A percentile compares a stretch with the other conserved stretches of the same genome.
Conservation (phyloP, 129 eudicot genomes). For the Centaurea solstitialis region DNA sequence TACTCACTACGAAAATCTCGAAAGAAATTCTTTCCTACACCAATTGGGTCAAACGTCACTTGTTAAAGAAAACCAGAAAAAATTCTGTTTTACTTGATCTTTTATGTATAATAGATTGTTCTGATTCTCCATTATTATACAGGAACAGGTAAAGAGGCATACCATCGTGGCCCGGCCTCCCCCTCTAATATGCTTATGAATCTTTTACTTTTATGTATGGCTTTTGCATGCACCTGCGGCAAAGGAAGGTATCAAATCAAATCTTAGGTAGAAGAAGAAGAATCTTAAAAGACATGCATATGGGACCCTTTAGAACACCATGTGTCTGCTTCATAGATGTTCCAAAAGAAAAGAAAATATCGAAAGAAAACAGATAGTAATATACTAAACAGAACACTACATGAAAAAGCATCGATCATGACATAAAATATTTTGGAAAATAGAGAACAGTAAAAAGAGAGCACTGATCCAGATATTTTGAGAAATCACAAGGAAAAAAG, state of each 20-base stretch:
- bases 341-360: slow-evolving; percentile 13
- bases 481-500: neutral
- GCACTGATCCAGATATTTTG: neutral
- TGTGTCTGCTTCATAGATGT: slow-evolving; percentile 9
- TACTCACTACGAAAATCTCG: neutral
- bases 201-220: slow-evolving; percentile 11
- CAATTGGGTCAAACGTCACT: neutral
- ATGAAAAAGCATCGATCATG: neutral
- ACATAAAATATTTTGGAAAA: too few species aligned
- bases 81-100: neutral
- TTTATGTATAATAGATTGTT: slow-evolving; percentile 1
- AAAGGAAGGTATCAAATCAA: slow-evolving; percentile 4
- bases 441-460: too few species aligned
- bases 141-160: neutral
- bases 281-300: neutral
- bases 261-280: neutral
- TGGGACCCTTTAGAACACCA: slow-evolving; percentile 14
- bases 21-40: neutral
- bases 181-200: slow-evolving; percentile 17
- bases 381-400: slow-evolving; percentile 8
- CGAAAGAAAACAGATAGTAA: neutral
- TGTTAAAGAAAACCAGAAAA: neutral
- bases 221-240: neutral
- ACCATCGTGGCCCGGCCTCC: neutral
- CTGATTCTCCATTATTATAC: slow-evolving; percentile 6